Evolutionary conservation across 2,329 filamentous ascomycete genomes (phyloP).

Genomic region (Colletotrichum gigasporum): DNA sequence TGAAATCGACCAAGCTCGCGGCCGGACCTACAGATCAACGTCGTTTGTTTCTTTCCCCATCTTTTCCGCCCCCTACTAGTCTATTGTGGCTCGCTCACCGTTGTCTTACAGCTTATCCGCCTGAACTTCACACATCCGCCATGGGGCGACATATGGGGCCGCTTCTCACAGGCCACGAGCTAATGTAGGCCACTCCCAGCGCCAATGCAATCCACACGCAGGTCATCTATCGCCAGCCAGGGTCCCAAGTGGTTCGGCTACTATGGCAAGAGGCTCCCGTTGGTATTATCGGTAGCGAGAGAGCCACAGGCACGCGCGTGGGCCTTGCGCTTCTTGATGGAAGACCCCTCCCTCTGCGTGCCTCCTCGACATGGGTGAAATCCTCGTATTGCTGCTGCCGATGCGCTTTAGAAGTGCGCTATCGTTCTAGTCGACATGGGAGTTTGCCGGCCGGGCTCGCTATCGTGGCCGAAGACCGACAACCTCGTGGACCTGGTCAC

Average conservation of each 20-base stretch:
- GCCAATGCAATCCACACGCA: slow-evolving; percentile 4
- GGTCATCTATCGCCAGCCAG: slow-evolving; percentile 1
- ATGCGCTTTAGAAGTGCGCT: too few relatives aligned
- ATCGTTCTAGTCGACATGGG: not conserved
- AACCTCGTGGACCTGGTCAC: not conserved
- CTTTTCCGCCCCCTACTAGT: not conserved
- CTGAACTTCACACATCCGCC: slow-evolving; percentile 7
- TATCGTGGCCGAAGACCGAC: not conserved
- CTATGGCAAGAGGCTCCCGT: not conserved
- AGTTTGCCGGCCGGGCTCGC: not conserved
- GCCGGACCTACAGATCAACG: not conserved
- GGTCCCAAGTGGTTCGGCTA: not conserved
- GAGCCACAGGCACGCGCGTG: not conserved
- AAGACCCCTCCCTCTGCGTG: not conserved
- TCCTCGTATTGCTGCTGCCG: slow-evolving; percentile 10
- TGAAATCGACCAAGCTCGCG: not conserved
- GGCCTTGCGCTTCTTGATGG: not conserved
- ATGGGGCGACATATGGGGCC: not conserved
- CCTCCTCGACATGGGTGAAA: not conserved
- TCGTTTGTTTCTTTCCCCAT: not conserved
- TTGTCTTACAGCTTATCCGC: slow-evolving; percentile 6
- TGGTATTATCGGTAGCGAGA: not conserved
- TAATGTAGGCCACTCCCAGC: not conserved
- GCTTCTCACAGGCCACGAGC: not conserved
- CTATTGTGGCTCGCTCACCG: too few relatives aligned